Base-by-base conservation (phyloP, 306 rosid species). In the Acmispon strigosus region DNA sequence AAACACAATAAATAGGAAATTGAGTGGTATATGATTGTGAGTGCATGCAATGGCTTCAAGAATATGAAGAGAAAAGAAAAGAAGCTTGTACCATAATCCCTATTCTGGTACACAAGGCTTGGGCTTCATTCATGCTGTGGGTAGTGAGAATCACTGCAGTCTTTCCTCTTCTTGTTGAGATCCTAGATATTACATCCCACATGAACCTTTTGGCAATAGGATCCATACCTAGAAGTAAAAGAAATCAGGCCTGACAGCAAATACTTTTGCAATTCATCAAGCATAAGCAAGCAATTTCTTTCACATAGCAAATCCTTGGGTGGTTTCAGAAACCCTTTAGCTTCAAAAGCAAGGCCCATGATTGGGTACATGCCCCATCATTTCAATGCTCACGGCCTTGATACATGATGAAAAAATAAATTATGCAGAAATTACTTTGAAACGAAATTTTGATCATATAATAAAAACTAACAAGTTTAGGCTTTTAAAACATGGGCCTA, bases 111-210 rank as follows among this genome's bases (percentile, higher is more conserved):
- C 96, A 92, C 32, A 92, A 88, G 71, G 96, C 98, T 85, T 92
- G 98, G 69, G 98, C 98, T 86, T 92, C 98, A 81, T 92, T 82
- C 98, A 92, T 92, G 85, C 98, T 90, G 76, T 92, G 98, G 29
- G 96, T 92, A 47, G 98, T 90, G 47, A 90, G 89, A 78, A 92
- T 92, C 42, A 92, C 93, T 8, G 98, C 98, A 12, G 98, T 92
- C 85, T 90, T 92, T 84, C 98, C 98, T 59, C 82, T 86, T 78
- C 96, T 86, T 27, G 98, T 92, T 61, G 98, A 92, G 54, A 92
- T 80, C 72, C 86, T 88, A 59, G 98, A 88, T 85, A 92, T 92
- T 69, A 92, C 98, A 71, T 92, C 98, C 96, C 98, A 92, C 98
- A 92, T 92, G 81, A 92, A 90, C 14, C 98, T 83, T 81, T 92